Percentiles rank a stretch among this genome's conserved stretches.
phyloP scores from a whole-genome alignment of 2,329 filamentous ascomycete species.

The Ophiocordyceps camponoti-floridani region DNA sequence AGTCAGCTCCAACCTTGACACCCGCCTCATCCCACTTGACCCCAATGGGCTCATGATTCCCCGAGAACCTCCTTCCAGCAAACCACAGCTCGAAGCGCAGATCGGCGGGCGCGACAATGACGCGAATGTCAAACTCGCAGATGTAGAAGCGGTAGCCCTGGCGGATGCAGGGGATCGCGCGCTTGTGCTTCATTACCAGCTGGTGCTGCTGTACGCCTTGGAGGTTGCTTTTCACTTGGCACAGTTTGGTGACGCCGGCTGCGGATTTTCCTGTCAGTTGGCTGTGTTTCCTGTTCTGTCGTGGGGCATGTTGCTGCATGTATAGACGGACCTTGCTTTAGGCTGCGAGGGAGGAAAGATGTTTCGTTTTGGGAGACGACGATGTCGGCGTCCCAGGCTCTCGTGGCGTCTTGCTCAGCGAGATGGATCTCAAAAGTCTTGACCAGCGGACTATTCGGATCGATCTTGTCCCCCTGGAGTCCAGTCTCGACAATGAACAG shows the following conservation, averaged over 20 bases:
- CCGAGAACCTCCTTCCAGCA: constrained; percentile 9
- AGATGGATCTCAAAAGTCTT: constrained; percentile 17
- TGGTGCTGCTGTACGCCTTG: constrained; percentile 18
- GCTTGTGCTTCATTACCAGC: constrained; percentile 18
- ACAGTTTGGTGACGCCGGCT: constrained; percentile 20
- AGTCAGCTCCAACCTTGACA: background rate
- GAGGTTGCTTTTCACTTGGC: constrained; percentile 21
- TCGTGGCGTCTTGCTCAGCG: constrained; percentile 12
- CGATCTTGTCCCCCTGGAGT: constrained; percentile 19
- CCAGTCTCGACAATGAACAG: background rate
- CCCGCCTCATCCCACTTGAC: constrained; percentile 5
- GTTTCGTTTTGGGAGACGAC: constrained; percentile 20
- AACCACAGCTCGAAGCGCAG: constrained; percentile 26
- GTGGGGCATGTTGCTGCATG: too few species aligned
- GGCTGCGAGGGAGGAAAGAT: constrained; percentile 15
- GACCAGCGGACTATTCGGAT: constrained; percentile 15
- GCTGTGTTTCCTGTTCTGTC: background rate
- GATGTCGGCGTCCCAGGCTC: constrained; percentile 19
- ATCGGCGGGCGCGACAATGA: constrained; percentile 36
- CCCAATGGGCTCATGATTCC: constrained; percentile 7
- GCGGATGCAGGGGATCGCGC: constrained; percentile 12
- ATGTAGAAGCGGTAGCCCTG: constrained; percentile 19
- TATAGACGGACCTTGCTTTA: constrained; percentile 16
- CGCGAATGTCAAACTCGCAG: constrained; percentile 29
- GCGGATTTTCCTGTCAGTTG: background rate